These are phyloP conservation scores for Boletus rubescentipes DNA, from an alignment of 768 basidiomycete species.

Conservation along the genomic window DNA sequence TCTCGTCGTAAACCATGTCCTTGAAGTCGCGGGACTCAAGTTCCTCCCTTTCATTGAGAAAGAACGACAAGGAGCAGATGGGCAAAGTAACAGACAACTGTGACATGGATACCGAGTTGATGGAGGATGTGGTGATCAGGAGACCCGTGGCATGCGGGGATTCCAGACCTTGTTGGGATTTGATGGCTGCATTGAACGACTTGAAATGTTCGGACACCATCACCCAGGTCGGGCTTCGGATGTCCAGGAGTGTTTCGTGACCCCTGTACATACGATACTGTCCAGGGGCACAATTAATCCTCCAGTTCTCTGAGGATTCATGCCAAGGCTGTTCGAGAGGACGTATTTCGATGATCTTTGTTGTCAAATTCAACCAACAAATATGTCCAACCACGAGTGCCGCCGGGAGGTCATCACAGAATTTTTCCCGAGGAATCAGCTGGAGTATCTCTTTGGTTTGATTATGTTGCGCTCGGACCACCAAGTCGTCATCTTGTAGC, in stretches of 20 bases:
- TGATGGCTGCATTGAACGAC: too few species aligned
- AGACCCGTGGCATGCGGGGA: too few species aligned
- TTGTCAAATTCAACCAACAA: slow-evolving; percentile 25
- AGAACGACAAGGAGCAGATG: too few species aligned
- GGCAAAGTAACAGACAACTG: slow-evolving; percentile 24
- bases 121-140: background rate
- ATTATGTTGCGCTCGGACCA: slow-evolving; percentile 5
- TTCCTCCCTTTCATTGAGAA: background rate
- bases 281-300: background rate
- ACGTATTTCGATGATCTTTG: slow-evolving; percentile 19
- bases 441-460: slow-evolving; percentile 3
- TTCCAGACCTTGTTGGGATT: too few species aligned
- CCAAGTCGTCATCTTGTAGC: background rate
- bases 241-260: slow-evolving; percentile 13
- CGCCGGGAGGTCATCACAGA: slow-evolving; percentile 21
- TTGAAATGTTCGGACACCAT: too few species aligned
- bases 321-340: slow-evolving; percentile 19
- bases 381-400: slow-evolving; percentile 1
- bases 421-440: slow-evolving; percentile 15
- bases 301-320: slow-evolving; percentile 19
- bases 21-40: slow-evolving; percentile 40
- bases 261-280: background rate
- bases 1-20: slow-evolving; percentile 36
- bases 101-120: background rate
- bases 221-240: background rate